Base-by-base conservation (phyloP, 306 rosid species). In the Vigna nakashimae region DNA sequence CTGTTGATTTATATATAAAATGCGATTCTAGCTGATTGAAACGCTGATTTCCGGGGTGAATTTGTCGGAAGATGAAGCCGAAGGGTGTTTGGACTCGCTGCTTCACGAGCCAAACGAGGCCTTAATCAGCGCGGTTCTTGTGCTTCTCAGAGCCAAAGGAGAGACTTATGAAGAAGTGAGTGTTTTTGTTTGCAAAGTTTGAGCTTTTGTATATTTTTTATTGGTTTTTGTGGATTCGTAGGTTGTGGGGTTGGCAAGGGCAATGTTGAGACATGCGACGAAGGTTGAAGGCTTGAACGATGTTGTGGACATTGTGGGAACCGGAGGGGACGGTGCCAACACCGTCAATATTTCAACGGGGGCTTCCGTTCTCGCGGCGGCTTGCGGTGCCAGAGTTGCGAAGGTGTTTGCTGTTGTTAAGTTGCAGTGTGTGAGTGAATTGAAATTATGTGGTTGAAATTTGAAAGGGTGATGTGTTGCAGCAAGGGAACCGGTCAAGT, bases 401-500 rank as follows among this genome's bases (percentile, higher is more conserved):
- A 95, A 95, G 97, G 99, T 91, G 73, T 62, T 67, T 15, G 59
- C 50, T 16, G 20, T 20, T 69, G 11, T 18, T 53, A 2, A 17
- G 13, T 7, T 6, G 51, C 16, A 12, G 0, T 58, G 63, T 12
- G 14, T 14, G 24, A 18, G 11, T 58, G 3, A 20, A 26, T 43
- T 66, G 66, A 36, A 20, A 4, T 43, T 11, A 43, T 9, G 11
- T 43, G 28, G 22, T 42, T 64, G 46, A 45, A 18, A 8, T 1
- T 5, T 64, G 55, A 45, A 30, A 8, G 0, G 7, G 30, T 64
- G 70, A 11, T 57, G 6, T 34, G 14, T 84, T 82, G 80, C 90
- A 95, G 99, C 99, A 95, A 91, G 99, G 99, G 66, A 91, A 34
- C 77, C 97, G 98, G 16, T 92, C 97, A 9, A 95, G 98, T 85